Conservation (phyloP, 1,284 basidiomycete genomes). For the Athelia psychrophila region DNA sequence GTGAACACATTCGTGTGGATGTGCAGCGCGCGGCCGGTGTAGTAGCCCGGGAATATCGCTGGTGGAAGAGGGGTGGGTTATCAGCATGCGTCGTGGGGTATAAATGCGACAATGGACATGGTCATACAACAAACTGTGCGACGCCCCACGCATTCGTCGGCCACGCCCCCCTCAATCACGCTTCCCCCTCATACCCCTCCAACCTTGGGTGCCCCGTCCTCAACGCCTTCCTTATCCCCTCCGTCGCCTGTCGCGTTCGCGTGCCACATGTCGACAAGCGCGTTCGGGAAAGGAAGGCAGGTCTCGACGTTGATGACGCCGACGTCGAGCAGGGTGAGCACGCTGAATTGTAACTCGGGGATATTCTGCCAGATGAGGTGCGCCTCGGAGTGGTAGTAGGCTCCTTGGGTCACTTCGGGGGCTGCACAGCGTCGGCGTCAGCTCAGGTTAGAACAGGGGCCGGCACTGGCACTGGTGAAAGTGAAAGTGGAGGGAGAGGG, state of each 20-base stretch:
- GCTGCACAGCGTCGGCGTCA: too few species aligned
- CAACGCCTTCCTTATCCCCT: conserved; percentile 40
- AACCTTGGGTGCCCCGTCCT: conserved; percentile 40
- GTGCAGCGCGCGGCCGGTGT: conserved; percentile 51
- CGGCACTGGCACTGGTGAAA: too few species aligned
- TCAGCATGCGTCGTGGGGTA: too few species aligned
- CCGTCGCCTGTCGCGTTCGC: conserved; percentile 49
- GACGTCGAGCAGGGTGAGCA: too few species aligned
- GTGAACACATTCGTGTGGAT: conserved; percentile 53
- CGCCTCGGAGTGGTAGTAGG: too few species aligned
- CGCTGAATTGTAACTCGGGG: too few species aligned
- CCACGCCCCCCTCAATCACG: conserved; percentile 65
- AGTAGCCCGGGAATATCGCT: conserved; percentile 71
- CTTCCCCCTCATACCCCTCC: conserved; percentile 33
- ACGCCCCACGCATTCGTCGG: conserved; percentile 66
- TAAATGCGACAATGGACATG: too few species aligned
- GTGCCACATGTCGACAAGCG: conserved; percentile 73
- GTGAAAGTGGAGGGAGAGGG: too few species aligned
- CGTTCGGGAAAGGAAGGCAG: conserved; percentile 64
- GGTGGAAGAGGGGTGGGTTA: too few species aligned
- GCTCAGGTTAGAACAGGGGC: too few species aligned
- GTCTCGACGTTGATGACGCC: conserved; percentile 78
- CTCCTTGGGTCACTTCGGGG: conserved; percentile 47
- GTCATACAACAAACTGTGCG: conserved; percentile 53
- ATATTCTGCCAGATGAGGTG: too few species aligned